Base-by-base conservation (phyloP, 179 eudicot genomes). In the Vitellaria paradoxa region DNA sequence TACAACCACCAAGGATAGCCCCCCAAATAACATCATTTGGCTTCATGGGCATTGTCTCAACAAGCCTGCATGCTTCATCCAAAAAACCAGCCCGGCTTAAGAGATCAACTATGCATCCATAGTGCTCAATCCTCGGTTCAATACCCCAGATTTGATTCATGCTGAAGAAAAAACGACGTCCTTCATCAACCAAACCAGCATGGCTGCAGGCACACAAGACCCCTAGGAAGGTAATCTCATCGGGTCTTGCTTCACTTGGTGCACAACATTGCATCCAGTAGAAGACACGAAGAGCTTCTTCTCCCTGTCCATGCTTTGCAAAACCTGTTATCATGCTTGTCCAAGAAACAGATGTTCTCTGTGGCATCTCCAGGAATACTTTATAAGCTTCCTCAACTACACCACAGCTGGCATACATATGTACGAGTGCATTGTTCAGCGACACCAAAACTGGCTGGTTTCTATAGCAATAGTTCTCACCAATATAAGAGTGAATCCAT, bases 351-450 rank as follows among this genome's bases (percentile, higher is more conserved):
- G 78, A 69, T 13, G 77, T 86, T 80, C 60, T 86, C 12, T n/a
- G 42, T 15, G 79, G 85, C 87, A 91, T 89, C 45, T 67, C 81
- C 20, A 65, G 23, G 49, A 91, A 89, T 46, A 91, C 68, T 65
- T 68, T 67, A 75, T 78, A 79, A n/a, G 92, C 92, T 76, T 89
- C 91, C 52, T 85, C 83, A 30, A 87, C 68, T 5, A 65, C 76
- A 60, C 94, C 92, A 72, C 94, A 91, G 11, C 88, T 86, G 46
- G 91, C 83, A 80, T 91, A 89, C 92, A 89, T 89, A 71, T 89
- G 89, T 53, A 91, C 77, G 24, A 91, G 82, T 42, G 95, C 82
- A 80, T 91, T 89, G 13, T 86, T 84, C 52, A 91, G 57, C 11
- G 86, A 69, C 42, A 84, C 83, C 46, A 65, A 24, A 7, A 70